These are phyloP conservation scores for Triangularia verruculosa DNA, from an alignment of 2,329 filamentous ascomycete species.

Conservation along the genomic window DNA sequence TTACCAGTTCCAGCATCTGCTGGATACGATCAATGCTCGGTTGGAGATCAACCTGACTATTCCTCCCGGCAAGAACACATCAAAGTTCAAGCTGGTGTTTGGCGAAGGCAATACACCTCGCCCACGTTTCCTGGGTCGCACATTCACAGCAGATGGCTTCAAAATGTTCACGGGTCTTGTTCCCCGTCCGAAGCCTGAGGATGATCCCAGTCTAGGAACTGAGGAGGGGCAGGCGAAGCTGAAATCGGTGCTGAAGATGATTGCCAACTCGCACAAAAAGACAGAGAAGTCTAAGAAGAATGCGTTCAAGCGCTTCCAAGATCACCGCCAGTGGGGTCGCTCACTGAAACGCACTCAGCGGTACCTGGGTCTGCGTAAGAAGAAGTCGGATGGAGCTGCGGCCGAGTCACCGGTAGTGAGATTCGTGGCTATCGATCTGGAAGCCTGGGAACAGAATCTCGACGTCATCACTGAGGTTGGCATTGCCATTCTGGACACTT, in stretches of 20 bases:
- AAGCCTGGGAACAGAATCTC: conserved; percentile 69
- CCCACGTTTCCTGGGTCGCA: conserved; percentile 66
- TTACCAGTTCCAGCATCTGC: conserved; percentile 60
- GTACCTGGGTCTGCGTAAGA: conserved; percentile 66
- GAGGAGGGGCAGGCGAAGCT: conserved; percentile 46
- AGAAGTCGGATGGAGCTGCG: conserved; percentile 1
- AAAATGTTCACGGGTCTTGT: conserved; percentile 32
- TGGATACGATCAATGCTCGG: conserved; percentile 62
- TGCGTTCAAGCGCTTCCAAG: conserved; percentile 45
- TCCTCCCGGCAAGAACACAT: conserved; percentile 48
- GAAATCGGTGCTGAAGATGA: conserved; percentile 50
- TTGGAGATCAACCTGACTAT: conserved; percentile 55
- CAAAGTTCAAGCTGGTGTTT: conserved; percentile 62
- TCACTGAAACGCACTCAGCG: conserved; percentile 63
- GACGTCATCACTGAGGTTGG: conserved; percentile 80
- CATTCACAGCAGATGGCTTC: conserved; percentile 41
- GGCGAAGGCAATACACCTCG: conserved; percentile 55
- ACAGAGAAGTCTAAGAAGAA: conserved; percentile 47
- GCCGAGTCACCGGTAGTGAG: conserved; percentile 37
- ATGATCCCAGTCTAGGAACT: conserved; percentile 36
- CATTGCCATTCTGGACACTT: conserved; percentile 74
- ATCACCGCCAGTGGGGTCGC: conserved; percentile 50
- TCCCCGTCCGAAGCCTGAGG: conserved; percentile 37
- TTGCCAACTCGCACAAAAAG: conserved; percentile 46
- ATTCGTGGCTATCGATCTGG: conserved; percentile 78